phyloP scores from a whole-genome alignment of 176 grass and related monocot genomes.

The Carex scoparia region DNA sequence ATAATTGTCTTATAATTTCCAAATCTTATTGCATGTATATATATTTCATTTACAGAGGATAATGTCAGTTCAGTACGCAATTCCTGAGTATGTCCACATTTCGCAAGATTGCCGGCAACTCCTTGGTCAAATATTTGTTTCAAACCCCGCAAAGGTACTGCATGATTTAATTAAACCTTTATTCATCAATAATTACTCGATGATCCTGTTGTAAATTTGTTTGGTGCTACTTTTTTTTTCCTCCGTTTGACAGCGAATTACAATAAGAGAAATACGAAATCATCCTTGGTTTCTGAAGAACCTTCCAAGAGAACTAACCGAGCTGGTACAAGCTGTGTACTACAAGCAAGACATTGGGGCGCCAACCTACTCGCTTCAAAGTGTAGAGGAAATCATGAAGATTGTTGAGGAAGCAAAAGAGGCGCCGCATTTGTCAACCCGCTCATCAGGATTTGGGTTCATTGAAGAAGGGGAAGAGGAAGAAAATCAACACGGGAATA shows the following conservation, averaged over 20 bases:
- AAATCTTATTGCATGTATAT: background rate
- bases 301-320: slow-evolving; percentile 70
- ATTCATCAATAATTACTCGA: background rate
- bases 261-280: slow-evolving; percentile 79
- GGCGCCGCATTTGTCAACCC: slow-evolving; percentile 40
- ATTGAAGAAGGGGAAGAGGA: slow-evolving; percentile 68
- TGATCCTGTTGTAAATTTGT: background rate
- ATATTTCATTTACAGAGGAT: slow-evolving; percentile 54
- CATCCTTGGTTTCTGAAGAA: slow-evolving; percentile 96
- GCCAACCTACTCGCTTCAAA: slow-evolving; percentile 65
- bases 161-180: background rate
- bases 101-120: slow-evolving; percentile 78
- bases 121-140: slow-evolving; percentile 60
- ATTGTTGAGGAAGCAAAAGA: slow-evolving; percentile 60
- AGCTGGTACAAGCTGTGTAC: slow-evolving; percentile 60
- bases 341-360: slow-evolving; percentile 60
- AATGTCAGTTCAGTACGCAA: slow-evolving; percentile 72
- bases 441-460: slow-evolving; percentile 42
- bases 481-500: slow-evolving; percentile 43
- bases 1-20: slow-evolving; percentile 20
- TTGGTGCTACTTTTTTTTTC: background rate
- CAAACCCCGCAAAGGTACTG: slow-evolving; percentile 63
- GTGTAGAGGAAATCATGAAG: slow-evolving; percentile 73
- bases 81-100: slow-evolving; percentile 77
- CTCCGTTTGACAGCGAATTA: slow-evolving; percentile 54